A percentile compares a stretch with the other conserved stretches of the same genome.
phyloP scores from a whole-genome alignment of 2,329 filamentous ascomycete genomes.

The Ceratocystis albifundus region DNA sequence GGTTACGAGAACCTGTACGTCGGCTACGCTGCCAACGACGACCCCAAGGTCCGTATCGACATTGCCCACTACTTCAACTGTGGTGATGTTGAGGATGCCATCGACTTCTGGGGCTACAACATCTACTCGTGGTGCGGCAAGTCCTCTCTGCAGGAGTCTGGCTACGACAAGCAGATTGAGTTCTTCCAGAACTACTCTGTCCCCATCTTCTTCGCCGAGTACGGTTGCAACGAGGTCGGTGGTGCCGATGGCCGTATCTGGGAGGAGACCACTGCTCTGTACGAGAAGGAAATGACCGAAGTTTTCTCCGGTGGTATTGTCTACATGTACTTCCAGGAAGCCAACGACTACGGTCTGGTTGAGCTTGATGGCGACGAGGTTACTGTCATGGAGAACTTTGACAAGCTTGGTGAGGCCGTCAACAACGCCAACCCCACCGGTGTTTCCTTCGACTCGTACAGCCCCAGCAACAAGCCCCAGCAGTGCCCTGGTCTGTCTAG shows the following conservation, averaged over 20 bases:
- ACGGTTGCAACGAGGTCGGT: slow-evolving; percentile 70
- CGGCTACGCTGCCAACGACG: slow-evolving; percentile 93
- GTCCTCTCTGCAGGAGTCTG: slow-evolving; percentile 63
- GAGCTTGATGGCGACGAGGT: slow-evolving; percentile 47
- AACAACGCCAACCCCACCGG: slow-evolving; percentile 53
- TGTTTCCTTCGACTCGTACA: slow-evolving; percentile 57
- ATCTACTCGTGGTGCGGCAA: slow-evolving; percentile 98
- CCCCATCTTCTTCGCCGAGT: slow-evolving; percentile 96
- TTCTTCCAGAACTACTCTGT: slow-evolving; percentile 86
- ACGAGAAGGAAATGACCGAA: slow-evolving; percentile 63
- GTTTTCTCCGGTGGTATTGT: slow-evolving; percentile 96
- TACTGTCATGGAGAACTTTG: slow-evolving; percentile 62
- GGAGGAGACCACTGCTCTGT: slow-evolving; percentile 74
- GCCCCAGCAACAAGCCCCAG: slow-evolving; percentile 53
- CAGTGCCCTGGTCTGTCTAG: slow-evolving; percentile 54
- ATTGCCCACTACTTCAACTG: slow-evolving; percentile 95
- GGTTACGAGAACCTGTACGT: slow-evolving; percentile 69
- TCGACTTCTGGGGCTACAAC: slow-evolving; percentile 99
- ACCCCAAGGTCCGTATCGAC: slow-evolving; percentile 65
- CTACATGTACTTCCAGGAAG: slow-evolving; percentile 96
- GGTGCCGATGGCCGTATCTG: slow-evolving; percentile 61
- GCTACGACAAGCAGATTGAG: slow-evolving; percentile 68
- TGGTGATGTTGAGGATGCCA: slow-evolving; percentile 51
- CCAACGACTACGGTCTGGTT: slow-evolving; percentile 78
- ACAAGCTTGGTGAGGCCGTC: slow-evolving; percentile 58